A percentile compares a stretch with the other conserved stretches of the same genome.
Evolutionary conservation across 805 yeast genomes (phyloP).

Genomic region (Cyberlindnera mycetangii): DNA sequence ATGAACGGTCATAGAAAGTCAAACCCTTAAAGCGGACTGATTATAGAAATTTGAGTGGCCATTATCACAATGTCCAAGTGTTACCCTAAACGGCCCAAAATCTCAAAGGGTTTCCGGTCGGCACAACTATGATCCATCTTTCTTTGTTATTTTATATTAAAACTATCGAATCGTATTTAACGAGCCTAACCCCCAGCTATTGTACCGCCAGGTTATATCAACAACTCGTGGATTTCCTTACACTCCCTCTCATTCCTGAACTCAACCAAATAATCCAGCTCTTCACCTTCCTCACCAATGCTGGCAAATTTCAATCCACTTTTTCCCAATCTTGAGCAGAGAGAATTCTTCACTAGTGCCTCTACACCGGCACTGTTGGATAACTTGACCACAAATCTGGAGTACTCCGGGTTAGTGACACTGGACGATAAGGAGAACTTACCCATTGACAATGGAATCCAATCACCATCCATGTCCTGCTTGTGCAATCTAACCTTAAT

Average conservation of each 20-base stretch:
- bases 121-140: too few species aligned
- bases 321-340: slow-evolving; percentile 23
- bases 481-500: slow-evolving; percentile 26
- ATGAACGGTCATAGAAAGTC: too few species aligned
- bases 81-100: too few species aligned
- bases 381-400: slow-evolving; percentile 18
- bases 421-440: slow-evolving; percentile 21
- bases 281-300: slow-evolving; percentile 22
- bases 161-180: too few species aligned
- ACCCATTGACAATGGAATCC: slow-evolving; percentile 27
- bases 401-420: slow-evolving; percentile 21
- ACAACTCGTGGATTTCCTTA: slow-evolving; percentile 20
- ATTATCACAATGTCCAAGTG: too few species aligned
- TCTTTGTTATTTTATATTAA: too few species aligned
- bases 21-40: too few species aligned
- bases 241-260: slow-evolving; percentile 23
- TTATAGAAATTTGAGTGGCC: too few species aligned
- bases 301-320: slow-evolving; percentile 22
- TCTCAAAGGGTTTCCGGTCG: too few species aligned
- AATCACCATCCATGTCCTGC: slow-evolving; percentile 23
- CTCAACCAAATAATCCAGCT: slow-evolving; percentile 23
- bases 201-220: slow-evolving; percentile 11
- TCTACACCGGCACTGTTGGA: slow-evolving; percentile 3
- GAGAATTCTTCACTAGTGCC: slow-evolving; percentile 17
- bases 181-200: too few species aligned